phyloP scores from a whole-genome alignment of 495 filamentous ascomycete genomes.

The Parathielavia appendiculata region DNA sequence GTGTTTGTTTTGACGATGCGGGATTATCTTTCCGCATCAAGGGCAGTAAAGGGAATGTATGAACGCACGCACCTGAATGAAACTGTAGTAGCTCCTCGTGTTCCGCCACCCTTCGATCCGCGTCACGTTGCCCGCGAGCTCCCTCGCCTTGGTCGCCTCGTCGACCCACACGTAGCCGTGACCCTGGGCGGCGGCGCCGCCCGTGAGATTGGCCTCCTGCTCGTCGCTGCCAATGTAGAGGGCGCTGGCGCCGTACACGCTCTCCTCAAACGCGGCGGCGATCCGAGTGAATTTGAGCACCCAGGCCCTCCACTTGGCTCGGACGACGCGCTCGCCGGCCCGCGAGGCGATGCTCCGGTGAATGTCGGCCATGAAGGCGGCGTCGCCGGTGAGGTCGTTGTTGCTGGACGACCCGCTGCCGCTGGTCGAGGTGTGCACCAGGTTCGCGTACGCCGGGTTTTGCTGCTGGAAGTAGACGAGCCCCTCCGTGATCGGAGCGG shows the following conservation, averaged over 20 bases:
- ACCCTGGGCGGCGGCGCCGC: conserved; percentile 28
- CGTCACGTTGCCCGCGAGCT: conserved; percentile 82
- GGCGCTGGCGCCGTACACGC: conserved; percentile 83
- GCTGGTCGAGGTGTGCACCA: conserved; percentile 40
- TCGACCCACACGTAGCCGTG: conserved; percentile 96
- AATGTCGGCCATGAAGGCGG: conserved; percentile 81
- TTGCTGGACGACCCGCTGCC: conserved; percentile 44
- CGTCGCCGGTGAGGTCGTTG: conserved; percentile 79
- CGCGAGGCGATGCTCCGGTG: conserved; percentile 74
- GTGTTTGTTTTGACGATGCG: too few relatives aligned
- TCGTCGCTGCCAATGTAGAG: conserved; percentile 80
- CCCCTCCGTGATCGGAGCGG: conserved; percentile 72
- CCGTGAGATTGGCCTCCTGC: conserved; percentile 53
- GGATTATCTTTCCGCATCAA: too few relatives aligned
- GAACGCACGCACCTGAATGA: conserved; percentile 79
- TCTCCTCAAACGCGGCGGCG: conserved; percentile 90
- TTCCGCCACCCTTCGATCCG: conserved; percentile 95
- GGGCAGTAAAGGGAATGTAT: neutral
- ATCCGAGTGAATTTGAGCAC: conserved; percentile 86
- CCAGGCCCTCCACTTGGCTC: conserved; percentile 86
- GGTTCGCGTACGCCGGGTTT: conserved; percentile 51
- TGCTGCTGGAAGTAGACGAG: conserved; percentile 81
- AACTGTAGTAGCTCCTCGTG: conserved; percentile 90
- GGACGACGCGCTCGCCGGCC: conserved; percentile 83
- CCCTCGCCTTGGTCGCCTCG: conserved; percentile 69